phyloP scores from a whole-genome alignment of 2,329 filamentous ascomycete species.

The Sporothrix brasiliensis region DNA sequence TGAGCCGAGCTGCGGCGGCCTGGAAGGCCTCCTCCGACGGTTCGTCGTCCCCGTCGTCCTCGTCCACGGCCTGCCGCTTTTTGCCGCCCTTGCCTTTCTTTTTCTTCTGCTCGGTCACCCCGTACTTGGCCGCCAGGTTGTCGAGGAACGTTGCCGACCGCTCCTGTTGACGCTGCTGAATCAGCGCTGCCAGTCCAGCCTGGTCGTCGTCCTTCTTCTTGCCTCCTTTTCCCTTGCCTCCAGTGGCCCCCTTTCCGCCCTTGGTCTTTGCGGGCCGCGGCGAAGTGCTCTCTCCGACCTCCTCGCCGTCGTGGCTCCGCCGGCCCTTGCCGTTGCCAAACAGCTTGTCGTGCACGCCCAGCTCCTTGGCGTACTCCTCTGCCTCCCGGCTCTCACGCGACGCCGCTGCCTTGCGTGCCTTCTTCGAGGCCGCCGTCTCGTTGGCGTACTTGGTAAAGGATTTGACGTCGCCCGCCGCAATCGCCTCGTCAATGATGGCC shows the following conservation, averaged over 20 bases:
- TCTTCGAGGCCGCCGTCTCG: slow-evolving; percentile 68
- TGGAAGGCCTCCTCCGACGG: slow-evolving; percentile 65
- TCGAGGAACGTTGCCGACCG: slow-evolving; percentile 68
- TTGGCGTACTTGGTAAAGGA: slow-evolving; percentile 69
- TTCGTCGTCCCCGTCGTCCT: slow-evolving; percentile 58
- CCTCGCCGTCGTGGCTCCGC: neutral
- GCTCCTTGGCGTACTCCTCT: slow-evolving; percentile 71
- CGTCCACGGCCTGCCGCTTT: slow-evolving; percentile 45
- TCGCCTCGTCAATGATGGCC: slow-evolving; percentile 77
- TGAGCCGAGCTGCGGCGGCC: slow-evolving; percentile 56
- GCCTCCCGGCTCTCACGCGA: slow-evolving; percentile 72
- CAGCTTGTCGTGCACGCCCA: slow-evolving; percentile 72
- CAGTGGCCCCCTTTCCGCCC: slow-evolving; percentile 39
- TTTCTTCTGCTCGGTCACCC: slow-evolving; percentile 47
- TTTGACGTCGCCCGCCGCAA: slow-evolving; percentile 68
- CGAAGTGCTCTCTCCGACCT: neutral
- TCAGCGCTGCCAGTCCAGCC: slow-evolving; percentile 57
- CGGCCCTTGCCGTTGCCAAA: slow-evolving; percentile 48
- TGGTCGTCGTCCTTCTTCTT: slow-evolving; percentile 39
- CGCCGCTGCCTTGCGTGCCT: slow-evolving; percentile 63
- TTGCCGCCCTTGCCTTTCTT: slow-evolving; percentile 60
- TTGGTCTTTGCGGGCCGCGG: slow-evolving; percentile 40
- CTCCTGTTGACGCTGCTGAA: slow-evolving; percentile 69
- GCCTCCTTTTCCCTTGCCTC: slow-evolving; percentile 3
- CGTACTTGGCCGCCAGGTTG: slow-evolving; percentile 76